Evolutionary conservation across 2,329 filamentous ascomycete species (phyloP).

Genomic region (Xylariomycetidae sp.): DNA sequence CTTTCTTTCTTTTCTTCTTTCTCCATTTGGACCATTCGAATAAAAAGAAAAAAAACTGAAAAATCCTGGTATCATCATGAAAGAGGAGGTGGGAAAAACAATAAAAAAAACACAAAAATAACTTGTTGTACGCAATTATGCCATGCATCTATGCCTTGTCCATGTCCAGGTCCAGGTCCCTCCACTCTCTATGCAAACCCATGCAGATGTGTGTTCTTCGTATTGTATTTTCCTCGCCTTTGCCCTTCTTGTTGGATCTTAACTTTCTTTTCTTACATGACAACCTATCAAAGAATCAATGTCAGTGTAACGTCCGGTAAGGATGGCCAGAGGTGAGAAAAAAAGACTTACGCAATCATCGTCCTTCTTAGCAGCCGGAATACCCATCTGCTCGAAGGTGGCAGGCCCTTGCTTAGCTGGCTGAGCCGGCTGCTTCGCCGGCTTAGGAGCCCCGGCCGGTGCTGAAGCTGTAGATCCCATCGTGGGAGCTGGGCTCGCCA

Average conservation of each 20-base stretch:
- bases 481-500: slow-evolving; percentile 26
- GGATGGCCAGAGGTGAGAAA: neutral
- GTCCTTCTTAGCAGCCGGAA: slow-evolving; percentile 78
- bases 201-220: too few relatives aligned
- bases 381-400: slow-evolving; percentile 98
- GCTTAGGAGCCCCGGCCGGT: slow-evolving; percentile 35
- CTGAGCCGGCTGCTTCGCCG: slow-evolving; percentile 25
- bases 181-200: too few relatives aligned
- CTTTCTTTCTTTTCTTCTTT: too few relatives aligned
- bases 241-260: too few relatives aligned
- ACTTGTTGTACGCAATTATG: too few relatives aligned
- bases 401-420: slow-evolving; percentile 71
- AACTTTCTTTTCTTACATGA: slow-evolving; percentile 1
- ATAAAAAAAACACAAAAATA: too few relatives aligned
- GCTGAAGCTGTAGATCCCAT: slow-evolving; percentile 26
- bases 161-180: too few relatives aligned
- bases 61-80: too few relatives aligned
- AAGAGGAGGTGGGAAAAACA: too few relatives aligned
- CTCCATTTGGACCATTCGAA: too few relatives aligned
- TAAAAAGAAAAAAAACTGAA: too few relatives aligned
- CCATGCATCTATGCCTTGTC: neutral
- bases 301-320: neutral
- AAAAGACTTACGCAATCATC: slow-evolving; percentile 74
- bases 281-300: slow-evolving; percentile 1
- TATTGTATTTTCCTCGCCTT: too few relatives aligned